Evolutionary conservation across 2,329 filamentous ascomycete genomes (phyloP).

Genomic region (Fusarium proliferatum): DNA sequence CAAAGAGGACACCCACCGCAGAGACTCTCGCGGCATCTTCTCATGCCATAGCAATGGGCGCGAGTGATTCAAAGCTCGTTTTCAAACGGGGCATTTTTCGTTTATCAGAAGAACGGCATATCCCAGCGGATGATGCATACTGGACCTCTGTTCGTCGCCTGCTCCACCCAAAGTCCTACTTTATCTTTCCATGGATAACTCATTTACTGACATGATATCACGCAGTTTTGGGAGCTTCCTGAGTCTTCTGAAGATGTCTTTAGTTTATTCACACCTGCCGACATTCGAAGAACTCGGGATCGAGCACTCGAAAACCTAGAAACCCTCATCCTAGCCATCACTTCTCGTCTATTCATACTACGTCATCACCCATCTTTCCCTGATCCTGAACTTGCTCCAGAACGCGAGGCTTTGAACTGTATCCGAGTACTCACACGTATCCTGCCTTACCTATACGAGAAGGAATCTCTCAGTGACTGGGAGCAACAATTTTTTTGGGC

Average conservation of each 20-base stretch:
- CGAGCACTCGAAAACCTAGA: constrained; percentile 87
- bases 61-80: constrained; percentile 97
- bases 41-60: constrained; percentile 76
- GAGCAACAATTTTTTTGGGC: constrained; percentile 96
- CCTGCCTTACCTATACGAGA: constrained; percentile 92
- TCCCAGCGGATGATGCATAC: constrained; percentile 88
- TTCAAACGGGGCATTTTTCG: constrained; percentile 99
- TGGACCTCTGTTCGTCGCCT: constrained; percentile 83
- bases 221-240: constrained; percentile 94
- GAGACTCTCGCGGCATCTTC: constrained; percentile 31
- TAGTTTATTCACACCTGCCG: constrained; percentile 89
- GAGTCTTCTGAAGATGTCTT: constrained; percentile 97
- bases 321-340: constrained; percentile 84
- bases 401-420: constrained; percentile 93
- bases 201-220: constrained; percentile 33
- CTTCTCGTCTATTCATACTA: constrained; percentile 83
- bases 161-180: constrained; percentile 18
- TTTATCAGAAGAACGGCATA: constrained; percentile 90
- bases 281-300: constrained; percentile 90
- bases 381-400: constrained; percentile 83
- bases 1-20: constrained; percentile 34
- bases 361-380: constrained; percentile 93
- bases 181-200: constrained; percentile 1
- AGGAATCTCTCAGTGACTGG: constrained; percentile 84
- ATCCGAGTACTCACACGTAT: constrained; percentile 90